Evolutionary conservation across 129 eudicot genomes (phyloP), one percentile per base, ranked within the genome.

Genomic region (Sambucus nigra): DNA sequence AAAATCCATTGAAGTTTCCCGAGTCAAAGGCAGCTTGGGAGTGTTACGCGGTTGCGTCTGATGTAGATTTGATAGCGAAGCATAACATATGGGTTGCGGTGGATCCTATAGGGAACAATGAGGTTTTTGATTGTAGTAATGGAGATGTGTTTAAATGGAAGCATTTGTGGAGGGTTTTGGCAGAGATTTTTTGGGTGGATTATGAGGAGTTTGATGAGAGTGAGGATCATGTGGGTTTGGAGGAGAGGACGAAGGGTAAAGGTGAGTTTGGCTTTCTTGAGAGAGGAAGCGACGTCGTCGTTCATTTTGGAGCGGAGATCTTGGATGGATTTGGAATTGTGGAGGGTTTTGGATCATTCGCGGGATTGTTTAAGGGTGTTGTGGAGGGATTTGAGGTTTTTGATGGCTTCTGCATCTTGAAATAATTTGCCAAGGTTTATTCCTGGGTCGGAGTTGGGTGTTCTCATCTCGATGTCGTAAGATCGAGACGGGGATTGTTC

Each of bases 381-480:
- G n/a, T 71, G 67, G 4, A 83, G 76, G 13, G 80, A 54, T 7
- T 87, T 89, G n/a, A 87, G 78, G 23, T 72, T 83, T 47, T 83
- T 87, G 25, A 87, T 68, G 2, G 81, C 60, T 11, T 87, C 96
- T 0, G 77, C 96, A 25, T 83, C 96, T 25, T 76, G 73, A 57
- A 83, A 87, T 59, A 87, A 87, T 26, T 74, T 69, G 47, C 80
- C 94, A 47, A 83, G 89, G 62, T 87, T 80, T 0, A 63, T 77
- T 16, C 79, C 82, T 7, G 66, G n/a, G n/a, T n/a, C n/a, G n/a
- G n/a, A n/a, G n/a, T n/a, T n/a, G n/a, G n/a, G n/a, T n/a, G n/a
- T n/a, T 0, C 38, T 46, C n/a, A n/a, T n/a, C n/a, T n/a, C n/a
- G 41, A 14, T 62, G 51, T 1, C 47, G n/a, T 0, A 75, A 41